Conservation (phyloP, 2,329 filamentous ascomycete species). For the Myriosclerotinia curreyana region DNA sequence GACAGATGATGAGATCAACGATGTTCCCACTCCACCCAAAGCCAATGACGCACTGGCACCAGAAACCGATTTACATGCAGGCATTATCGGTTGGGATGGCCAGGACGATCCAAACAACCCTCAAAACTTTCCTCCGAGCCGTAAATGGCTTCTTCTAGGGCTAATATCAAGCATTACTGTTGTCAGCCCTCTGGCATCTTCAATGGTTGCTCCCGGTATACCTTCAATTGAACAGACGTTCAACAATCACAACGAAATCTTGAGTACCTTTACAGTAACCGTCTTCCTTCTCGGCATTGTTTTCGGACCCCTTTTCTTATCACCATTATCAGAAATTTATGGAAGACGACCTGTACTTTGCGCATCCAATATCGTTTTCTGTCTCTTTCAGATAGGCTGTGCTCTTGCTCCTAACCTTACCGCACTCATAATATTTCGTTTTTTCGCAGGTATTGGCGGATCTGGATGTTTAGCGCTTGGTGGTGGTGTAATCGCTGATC, state of each 20-base stretch:
- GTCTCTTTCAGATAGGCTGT: constrained; percentile 61
- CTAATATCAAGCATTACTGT: constrained; percentile 25
- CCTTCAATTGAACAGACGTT: constrained; percentile 30
- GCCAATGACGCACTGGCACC: constrained; percentile 3
- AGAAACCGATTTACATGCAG: constrained; percentile 45
- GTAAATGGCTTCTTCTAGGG: constrained; percentile 22
- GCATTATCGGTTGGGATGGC: constrained; percentile 32
- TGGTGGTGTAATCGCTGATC: constrained; percentile 45
- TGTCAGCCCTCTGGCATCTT: constrained; percentile 38
- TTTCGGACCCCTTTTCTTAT: constrained; percentile 55
- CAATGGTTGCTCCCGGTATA: constrained; percentile 46
- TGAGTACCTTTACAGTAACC: constrained; percentile 27
- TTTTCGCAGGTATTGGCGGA: constrained; percentile 47
- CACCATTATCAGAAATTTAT: constrained; percentile 61
- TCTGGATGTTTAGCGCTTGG: constrained; percentile 45
- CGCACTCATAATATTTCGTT: constrained; percentile 46
- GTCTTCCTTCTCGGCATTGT: constrained; percentile 60
- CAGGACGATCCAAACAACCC: constrained; percentile 26
- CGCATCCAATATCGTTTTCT: constrained; percentile 56
- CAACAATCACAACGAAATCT: constrained; percentile 23
- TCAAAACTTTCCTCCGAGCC: constrained; percentile 23
- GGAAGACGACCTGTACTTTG: constrained; percentile 57
- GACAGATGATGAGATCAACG: not conserved
- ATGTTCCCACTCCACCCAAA: not conserved
- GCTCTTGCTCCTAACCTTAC: constrained; percentile 54